Percentiles rank a stretch among this genome's conserved stretches.
phyloP scores from a whole-genome alignment of 2,329 filamentous ascomycete species.

The Colletotrichum aenigma region DNA sequence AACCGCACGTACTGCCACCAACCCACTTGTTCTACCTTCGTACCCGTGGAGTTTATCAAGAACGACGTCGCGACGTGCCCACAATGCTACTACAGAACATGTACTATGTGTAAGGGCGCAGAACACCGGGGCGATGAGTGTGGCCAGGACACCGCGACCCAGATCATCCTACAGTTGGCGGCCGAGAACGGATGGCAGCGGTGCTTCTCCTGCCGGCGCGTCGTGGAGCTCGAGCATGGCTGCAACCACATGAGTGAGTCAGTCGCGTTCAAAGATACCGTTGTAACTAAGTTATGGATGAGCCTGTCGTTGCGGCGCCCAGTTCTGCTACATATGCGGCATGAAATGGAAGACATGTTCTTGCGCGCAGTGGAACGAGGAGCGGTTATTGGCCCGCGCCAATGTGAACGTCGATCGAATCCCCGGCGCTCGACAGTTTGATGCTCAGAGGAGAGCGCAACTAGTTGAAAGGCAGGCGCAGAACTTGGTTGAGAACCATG shows the following conservation, averaged over 20 bases:
- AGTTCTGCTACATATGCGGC: slow-evolving; percentile 59
- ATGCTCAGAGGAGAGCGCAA: neutral
- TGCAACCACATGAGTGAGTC: neutral
- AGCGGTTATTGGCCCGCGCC: slow-evolving; percentile 32
- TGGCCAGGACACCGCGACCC: neutral
- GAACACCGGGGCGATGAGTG: neutral
- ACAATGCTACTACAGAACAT: slow-evolving; percentile 49
- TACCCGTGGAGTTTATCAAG: slow-evolving; percentile 35
- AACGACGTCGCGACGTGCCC: slow-evolving; percentile 43
- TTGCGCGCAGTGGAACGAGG: slow-evolving; percentile 43
- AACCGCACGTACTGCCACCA: slow-evolving; percentile 57
- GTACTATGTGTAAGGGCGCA: slow-evolving; percentile 25
- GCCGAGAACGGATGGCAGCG: neutral
- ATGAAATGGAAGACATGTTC: slow-evolving; percentile 40
- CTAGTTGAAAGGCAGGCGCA: slow-evolving; percentile 25
- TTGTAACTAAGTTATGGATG: too few relatives aligned
- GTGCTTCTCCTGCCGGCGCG: neutral
- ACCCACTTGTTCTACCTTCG: slow-evolving; percentile 49
- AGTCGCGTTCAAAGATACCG: too few relatives aligned
- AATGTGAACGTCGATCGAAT: slow-evolving; percentile 33
- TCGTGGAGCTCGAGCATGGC: neutral
- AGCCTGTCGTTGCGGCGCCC: slow-evolving; percentile 34
- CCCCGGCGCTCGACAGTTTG: neutral
- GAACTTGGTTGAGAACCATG: slow-evolving; percentile 39
- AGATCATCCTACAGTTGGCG: neutral